Evolutionary conservation across 2,329 filamentous ascomycete species (phyloP).

Genomic region (Thelonectria olida): DNA sequence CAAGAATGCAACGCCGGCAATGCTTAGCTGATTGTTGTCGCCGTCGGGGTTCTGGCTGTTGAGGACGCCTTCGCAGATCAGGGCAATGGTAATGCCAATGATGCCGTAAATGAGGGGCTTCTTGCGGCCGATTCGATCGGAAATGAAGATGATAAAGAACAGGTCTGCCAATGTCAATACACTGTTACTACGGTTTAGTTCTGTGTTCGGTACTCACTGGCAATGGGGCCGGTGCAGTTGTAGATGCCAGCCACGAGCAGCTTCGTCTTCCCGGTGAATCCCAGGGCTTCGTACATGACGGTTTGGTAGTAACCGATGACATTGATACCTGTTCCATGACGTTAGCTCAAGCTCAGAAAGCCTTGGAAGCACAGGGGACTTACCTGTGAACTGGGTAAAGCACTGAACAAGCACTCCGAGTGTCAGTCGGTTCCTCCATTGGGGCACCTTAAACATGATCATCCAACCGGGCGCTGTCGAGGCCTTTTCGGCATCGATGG

Average conservation of each 20-base stretch:
- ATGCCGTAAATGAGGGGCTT: conserved; percentile 73
- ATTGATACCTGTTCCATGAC: conserved; percentile 51
- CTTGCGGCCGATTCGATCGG: conserved; percentile 69
- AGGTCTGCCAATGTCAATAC: conserved; percentile 46
- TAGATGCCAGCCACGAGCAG: conserved; percentile 68
- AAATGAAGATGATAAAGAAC: conserved; percentile 65
- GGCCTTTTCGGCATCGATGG: conserved; percentile 53
- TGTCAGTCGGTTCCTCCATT: conserved; percentile 65
- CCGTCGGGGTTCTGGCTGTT: conserved; percentile 58
- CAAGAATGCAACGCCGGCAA: conserved; percentile 68
- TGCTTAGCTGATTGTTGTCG: conserved; percentile 54
- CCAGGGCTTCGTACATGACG: conserved; percentile 60
- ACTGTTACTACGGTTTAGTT: neutral
- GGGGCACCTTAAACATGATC: conserved; percentile 64
- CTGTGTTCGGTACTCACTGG: conserved; percentile 41
- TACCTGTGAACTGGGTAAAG: conserved; percentile 62
- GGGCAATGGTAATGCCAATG: conserved; percentile 63
- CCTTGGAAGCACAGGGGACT: neutral
- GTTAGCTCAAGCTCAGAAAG: neutral
- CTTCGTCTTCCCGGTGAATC: conserved; percentile 59
- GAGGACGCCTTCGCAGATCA: conserved; percentile 65
- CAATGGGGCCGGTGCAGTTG: conserved; percentile 65
- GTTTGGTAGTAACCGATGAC: conserved; percentile 68
- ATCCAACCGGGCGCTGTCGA: conserved; percentile 54
- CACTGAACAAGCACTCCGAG: conserved; percentile 68